Percentiles rank a stretch among this genome's conserved stretches.
phyloP scores from a whole-genome alignment of 2,329 filamentous ascomycete species.

The Purpureocillium takamizusanense region DNA sequence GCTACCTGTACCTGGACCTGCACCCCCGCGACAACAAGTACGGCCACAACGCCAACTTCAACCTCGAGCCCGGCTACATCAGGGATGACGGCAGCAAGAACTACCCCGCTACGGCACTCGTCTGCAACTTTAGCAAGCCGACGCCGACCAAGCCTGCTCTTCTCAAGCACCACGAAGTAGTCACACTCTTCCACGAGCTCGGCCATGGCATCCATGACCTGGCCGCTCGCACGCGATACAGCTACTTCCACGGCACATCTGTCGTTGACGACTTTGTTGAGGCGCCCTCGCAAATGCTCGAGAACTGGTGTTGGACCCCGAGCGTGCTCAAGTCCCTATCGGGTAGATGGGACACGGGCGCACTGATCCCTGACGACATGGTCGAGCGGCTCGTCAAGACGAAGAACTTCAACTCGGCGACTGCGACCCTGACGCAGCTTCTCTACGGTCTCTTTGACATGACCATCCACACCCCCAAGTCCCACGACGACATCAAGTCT shows the following conservation, averaged over 20 bases:
- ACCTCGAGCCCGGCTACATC: slow-evolving; percentile 63
- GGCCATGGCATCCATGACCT: slow-evolving; percentile 65
- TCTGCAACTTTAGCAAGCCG: slow-evolving; percentile 81
- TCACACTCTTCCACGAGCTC: slow-evolving; percentile 73
- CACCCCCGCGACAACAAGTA: slow-evolving; percentile 77
- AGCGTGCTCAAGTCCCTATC: slow-evolving; percentile 58
- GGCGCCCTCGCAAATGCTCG: slow-evolving; percentile 64
- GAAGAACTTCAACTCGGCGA: slow-evolving; percentile 72
- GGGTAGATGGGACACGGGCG: slow-evolving; percentile 61
- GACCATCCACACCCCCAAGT: slow-evolving; percentile 63
- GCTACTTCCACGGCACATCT: slow-evolving; percentile 59
- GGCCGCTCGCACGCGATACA: slow-evolving; percentile 51
- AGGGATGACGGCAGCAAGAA: slow-evolving; percentile 58
- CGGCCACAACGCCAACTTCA: slow-evolving; percentile 79
- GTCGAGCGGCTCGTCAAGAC: slow-evolving; percentile 66
- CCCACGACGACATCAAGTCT: slow-evolving; percentile 58
- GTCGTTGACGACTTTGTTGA: slow-evolving; percentile 63
- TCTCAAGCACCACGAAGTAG: slow-evolving; percentile 74
- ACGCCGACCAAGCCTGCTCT: slow-evolving; percentile 67
- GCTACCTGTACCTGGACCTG: slow-evolving; percentile 76
- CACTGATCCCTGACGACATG: slow-evolving; percentile 65
- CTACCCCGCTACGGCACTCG: slow-evolving; percentile 70
- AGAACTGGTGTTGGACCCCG: slow-evolving; percentile 68
- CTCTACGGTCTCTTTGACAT: slow-evolving; percentile 81
- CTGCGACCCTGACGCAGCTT: slow-evolving; percentile 70